Conservation (phyloP, 2,329 filamentous ascomycete genomes). For the Pseudogymnoascus sp. region DNA sequence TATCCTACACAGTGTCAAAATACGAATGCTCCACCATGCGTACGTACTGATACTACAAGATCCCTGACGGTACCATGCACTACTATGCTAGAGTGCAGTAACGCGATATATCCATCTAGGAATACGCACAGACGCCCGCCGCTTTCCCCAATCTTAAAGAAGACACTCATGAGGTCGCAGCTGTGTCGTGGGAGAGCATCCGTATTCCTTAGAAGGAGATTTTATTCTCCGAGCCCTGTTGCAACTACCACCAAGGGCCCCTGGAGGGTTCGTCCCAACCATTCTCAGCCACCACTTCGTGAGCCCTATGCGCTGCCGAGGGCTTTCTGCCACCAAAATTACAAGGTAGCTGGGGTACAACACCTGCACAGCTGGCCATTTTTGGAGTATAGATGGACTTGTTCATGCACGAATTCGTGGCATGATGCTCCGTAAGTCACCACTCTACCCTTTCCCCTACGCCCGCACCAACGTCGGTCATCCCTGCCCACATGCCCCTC, state of each 20-base stretch:
- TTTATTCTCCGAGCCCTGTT: slow-evolving; percentile 3
- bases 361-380: neutral
- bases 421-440: slow-evolving; percentile 15
- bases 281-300: neutral
- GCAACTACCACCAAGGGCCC: neutral
- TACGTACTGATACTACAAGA: neutral
- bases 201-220: slow-evolving; percentile 3
- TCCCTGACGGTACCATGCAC: neutral
- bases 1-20: neutral
- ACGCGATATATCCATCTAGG: slow-evolving; percentile 3
- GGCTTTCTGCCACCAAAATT: neutral
- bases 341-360: neutral
- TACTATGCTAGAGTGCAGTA: slow-evolving; percentile 2
- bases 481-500: slow-evolving; percentile 23
- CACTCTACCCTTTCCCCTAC: slow-evolving; percentile 18
- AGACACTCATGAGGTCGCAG: slow-evolving; percentile 7
- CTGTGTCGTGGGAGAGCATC: slow-evolving; percentile 9
- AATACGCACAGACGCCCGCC: neutral
- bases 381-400: slow-evolving; percentile 18
- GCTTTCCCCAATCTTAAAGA: neutral
- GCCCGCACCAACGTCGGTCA: slow-evolving; percentile 21
- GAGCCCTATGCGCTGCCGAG: neutral
- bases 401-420: slow-evolving; percentile 33
- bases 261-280: neutral
- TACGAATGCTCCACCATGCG: slow-evolving; percentile 1